These are phyloP conservation scores for Tetradesmus obliquus DNA, from an alignment of 139 green algal genomes.

Conservation along the genomic window DNA sequence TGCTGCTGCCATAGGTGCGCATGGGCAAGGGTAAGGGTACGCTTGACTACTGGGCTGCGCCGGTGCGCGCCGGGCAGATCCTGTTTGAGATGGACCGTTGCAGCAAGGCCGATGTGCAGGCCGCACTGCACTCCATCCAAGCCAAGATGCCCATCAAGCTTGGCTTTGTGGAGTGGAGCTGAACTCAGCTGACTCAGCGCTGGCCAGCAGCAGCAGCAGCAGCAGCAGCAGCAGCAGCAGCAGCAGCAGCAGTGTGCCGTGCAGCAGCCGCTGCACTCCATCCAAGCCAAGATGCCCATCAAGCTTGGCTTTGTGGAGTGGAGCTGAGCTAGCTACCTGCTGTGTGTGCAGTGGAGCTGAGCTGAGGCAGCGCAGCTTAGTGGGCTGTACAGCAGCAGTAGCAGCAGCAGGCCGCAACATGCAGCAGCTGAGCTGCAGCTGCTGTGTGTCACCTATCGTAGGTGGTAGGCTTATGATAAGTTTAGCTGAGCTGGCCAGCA, in stretches of 20 bases:
- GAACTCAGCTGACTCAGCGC: too few species aligned
- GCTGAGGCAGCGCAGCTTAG: too few species aligned
- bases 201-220: not conserved
- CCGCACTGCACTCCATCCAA: slow-evolving; percentile 49
- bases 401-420: too few species aligned
- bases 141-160: slow-evolving; percentile 65
- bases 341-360: too few species aligned
- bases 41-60: slow-evolving; percentile 63
- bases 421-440: too few species aligned
- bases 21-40: slow-evolving; percentile 79
- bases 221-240: not conserved
- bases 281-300: slow-evolving; percentile 60
- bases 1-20: slow-evolving; percentile 39
- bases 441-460: too few species aligned
- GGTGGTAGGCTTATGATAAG: too few species aligned
- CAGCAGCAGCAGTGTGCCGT: not conserved
- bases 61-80: slow-evolving; percentile 65
- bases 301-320: slow-evolving; percentile 65
- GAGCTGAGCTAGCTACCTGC: slow-evolving; percentile 35
- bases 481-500: too few species aligned
- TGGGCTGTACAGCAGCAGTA: too few species aligned
- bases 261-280: slow-evolving; percentile 44
- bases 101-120: slow-evolving; percentile 28
- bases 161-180: slow-evolving; percentile 65
- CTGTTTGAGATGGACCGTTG: slow-evolving; percentile 71